Conservation (phyloP, 768 basidiomycete species). For the Macrocybe gigantea region DNA sequence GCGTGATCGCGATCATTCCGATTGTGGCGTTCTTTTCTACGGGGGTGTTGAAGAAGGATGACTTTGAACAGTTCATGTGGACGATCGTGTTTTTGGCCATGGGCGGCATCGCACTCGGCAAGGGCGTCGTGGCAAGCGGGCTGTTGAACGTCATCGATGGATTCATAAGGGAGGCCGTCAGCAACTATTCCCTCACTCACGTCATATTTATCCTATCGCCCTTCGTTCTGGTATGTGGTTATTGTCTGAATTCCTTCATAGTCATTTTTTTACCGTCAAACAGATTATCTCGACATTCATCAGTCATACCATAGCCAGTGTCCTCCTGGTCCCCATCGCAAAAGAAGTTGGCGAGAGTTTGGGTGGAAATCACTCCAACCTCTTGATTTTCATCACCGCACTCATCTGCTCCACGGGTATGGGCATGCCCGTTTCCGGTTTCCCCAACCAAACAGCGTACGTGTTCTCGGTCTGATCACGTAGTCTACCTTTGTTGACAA, state of each 20-base stretch:
- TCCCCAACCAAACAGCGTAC: constrained; percentile 96
- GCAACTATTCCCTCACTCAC: constrained; percentile 56
- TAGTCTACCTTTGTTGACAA: constrained; percentile 9
- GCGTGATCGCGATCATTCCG: constrained; percentile 91
- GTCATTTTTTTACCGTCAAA: neutral
- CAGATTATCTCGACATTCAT: constrained; percentile 92
- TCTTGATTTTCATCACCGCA: constrained; percentile 91
- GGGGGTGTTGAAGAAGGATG: constrained; percentile 92
- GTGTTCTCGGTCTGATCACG: constrained; percentile 23
- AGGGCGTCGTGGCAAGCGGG: constrained; percentile 88
- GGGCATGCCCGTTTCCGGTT: constrained; percentile 99
- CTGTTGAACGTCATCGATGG: constrained; percentile 74
- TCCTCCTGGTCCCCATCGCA: constrained; percentile 95
- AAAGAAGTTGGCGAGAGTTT: constrained; percentile 82
- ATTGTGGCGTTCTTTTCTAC: constrained; percentile 92
- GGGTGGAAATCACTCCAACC: constrained; percentile 59
- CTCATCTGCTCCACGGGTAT: constrained; percentile 94
- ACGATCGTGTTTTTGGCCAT: constrained; percentile 94
- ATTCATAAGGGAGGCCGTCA: constrained; percentile 51
- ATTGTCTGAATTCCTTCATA: too few species aligned
- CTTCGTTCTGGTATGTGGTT: constrained; percentile 55
- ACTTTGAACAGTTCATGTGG: constrained; percentile 94
- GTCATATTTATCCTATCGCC: constrained; percentile 69
- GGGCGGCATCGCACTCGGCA: constrained; percentile 96
- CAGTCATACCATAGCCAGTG: constrained; percentile 94